Conservation (phyloP, 257 asterid genomes). For the Nicotiana noctiflora region DNA sequence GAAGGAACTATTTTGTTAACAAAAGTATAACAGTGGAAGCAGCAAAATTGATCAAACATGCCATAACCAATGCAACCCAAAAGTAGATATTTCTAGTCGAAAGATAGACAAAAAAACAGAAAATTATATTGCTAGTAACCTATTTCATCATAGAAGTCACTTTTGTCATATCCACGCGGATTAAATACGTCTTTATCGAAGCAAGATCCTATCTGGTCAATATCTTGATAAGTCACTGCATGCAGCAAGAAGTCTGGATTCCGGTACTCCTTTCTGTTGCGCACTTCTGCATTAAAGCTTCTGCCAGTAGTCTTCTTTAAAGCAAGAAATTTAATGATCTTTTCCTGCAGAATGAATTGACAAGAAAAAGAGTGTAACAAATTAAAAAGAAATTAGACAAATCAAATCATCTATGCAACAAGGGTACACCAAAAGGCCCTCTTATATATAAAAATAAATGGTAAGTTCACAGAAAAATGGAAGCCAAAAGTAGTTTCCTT, state of each 20-base stretch:
- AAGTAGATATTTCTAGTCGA: not conserved
- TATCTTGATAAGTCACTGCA: conserved; percentile 92
- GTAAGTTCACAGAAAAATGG: not conserved
- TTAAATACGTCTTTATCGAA: conserved; percentile 88
- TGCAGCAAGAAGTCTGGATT: conserved; percentile 94
- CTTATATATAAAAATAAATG: not conserved
- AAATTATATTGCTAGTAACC: conserved; percentile 34
- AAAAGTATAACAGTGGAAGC: not conserved
- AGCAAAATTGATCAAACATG: not conserved
- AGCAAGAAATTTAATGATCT: conserved; percentile 56
- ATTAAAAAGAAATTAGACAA: not conserved
- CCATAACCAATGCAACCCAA: not conserved
- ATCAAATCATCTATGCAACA: not conserved
- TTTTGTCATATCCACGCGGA: conserved; percentile 92
- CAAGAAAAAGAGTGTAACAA: not conserved
- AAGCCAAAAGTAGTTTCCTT: not conserved
- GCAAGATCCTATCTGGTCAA: conserved; percentile 95
- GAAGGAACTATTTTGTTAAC: not conserved
- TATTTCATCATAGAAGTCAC: conserved; percentile 89
- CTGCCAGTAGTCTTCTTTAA: conserved; percentile 66
- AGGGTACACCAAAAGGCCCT: not conserved
- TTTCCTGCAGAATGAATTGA: conserved; percentile 44
- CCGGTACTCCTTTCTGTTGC: conserved; percentile 86
- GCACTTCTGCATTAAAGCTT: conserved; percentile 91
- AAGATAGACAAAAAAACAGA: conserved; percentile 7